A percentile compares a stretch with the other conserved stretches of the same genome.
Evolutionary conservation across 2,329 filamentous ascomycete genomes (phyloP).

Genomic region (Claviceps sp.): DNA sequence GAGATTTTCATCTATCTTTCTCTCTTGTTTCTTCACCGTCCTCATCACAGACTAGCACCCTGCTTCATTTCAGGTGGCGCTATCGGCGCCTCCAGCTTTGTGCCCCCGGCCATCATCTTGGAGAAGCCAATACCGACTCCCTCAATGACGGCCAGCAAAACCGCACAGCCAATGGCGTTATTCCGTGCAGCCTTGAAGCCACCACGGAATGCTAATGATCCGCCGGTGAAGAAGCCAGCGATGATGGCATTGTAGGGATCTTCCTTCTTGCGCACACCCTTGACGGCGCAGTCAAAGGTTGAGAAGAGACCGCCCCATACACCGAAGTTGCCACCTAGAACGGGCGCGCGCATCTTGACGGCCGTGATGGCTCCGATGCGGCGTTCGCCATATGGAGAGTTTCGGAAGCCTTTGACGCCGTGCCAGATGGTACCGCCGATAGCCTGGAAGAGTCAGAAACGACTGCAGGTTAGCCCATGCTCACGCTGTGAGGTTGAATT

Average conservation of each 20-base stretch:
- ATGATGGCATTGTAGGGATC: slow-evolving; percentile 97
- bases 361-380: slow-evolving; percentile 92
- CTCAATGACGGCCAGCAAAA: slow-evolving; percentile 90
- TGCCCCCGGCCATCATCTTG: slow-evolving; percentile 84
- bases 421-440: slow-evolving; percentile 85
- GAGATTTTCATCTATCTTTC: neutral
- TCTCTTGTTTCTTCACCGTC: neutral
- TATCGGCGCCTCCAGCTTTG: slow-evolving; percentile 54
- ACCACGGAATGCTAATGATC: slow-evolving; percentile 80
- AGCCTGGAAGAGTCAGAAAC: slow-evolving; percentile 30
- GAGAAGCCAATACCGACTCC: slow-evolving; percentile 93
- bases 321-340: slow-evolving; percentile 94
- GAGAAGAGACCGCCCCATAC: slow-evolving; percentile 95
- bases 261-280: slow-evolving; percentile 90
- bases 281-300: slow-evolving; percentile 92
- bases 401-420: slow-evolving; percentile 88
- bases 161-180: slow-evolving; percentile 89
- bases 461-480: neutral
- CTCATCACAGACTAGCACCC: neutral
- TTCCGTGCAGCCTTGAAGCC: slow-evolving; percentile 87
- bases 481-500: neutral
- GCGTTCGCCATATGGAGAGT: slow-evolving; percentile 83
- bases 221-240: slow-evolving; percentile 92
- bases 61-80: slow-evolving; percentile 16
- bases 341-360: slow-evolving; percentile 92